Evolutionary conservation across 2,329 filamentous ascomycete genomes (phyloP).

Genomic region (Nemania sp.): DNA sequence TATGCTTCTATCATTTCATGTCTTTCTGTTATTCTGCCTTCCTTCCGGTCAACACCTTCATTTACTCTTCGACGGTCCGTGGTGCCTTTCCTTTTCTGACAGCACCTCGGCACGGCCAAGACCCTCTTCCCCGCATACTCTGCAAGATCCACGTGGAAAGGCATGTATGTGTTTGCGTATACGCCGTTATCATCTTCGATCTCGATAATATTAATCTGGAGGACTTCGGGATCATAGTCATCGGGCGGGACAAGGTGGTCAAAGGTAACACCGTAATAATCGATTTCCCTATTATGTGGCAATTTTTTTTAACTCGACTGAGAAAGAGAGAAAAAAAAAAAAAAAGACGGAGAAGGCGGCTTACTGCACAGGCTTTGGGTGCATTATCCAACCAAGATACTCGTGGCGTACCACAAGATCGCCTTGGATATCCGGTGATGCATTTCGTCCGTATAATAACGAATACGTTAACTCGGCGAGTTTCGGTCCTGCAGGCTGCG

Average conservation of each 20-base stretch:
- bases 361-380: constrained; percentile 12
- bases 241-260: constrained; percentile 45
- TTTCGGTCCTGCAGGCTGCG: constrained; percentile 11
- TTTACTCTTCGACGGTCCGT: constrained; percentile 43
- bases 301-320: constrained; percentile 14
- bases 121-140: constrained; percentile 47
- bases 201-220: constrained; percentile 50
- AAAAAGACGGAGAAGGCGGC: constrained; percentile 6
- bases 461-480: constrained; percentile 19
- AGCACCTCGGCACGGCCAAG: constrained; percentile 48
- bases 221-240: constrained; percentile 46
- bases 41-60: constrained; percentile 17
- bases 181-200: constrained; percentile 42
- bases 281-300: constrained; percentile 29
- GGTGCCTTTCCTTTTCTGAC: constrained; percentile 45
- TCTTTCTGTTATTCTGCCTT: constrained; percentile 11
- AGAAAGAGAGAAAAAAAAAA: constrained; percentile 11
- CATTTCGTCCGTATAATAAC: constrained; percentile 11
- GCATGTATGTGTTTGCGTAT: constrained; percentile 44
- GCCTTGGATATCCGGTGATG: constrained; percentile 9
- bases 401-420: constrained; percentile 12
- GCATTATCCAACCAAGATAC: constrained; percentile 11
- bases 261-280: constrained; percentile 50
- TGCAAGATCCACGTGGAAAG: constrained; percentile 42
- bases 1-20: constrained; percentile 7